A percentile compares a stretch with the other conserved stretches of the same genome.
Conservation (phyloP, 805 yeast species). For the Lipomyces lipofer region DNA sequence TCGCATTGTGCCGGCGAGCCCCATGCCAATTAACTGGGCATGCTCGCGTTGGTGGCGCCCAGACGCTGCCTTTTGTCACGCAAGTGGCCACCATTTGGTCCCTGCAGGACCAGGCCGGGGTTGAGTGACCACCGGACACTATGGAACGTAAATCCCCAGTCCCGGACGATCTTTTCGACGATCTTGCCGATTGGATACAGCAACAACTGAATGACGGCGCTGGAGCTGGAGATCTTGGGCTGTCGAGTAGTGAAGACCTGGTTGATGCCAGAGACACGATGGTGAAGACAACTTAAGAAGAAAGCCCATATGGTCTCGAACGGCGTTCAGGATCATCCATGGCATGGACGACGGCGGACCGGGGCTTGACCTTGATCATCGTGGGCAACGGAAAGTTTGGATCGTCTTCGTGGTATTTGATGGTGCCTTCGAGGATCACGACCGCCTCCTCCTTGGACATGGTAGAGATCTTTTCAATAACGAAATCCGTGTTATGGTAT, state of each 20-base stretch:
- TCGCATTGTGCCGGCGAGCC: slow-evolving; percentile 65
- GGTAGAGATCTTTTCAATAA: slow-evolving; percentile 8
- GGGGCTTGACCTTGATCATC: slow-evolving; percentile 3
- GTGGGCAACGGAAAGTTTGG: slow-evolving; percentile 45
- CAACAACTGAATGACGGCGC: slow-evolving; percentile 64
- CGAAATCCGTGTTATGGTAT: no score
- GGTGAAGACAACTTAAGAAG: slow-evolving; percentile 52
- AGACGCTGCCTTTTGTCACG: slow-evolving; percentile 29
- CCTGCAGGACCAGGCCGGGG: slow-evolving; percentile 61
- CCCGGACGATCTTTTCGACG: slow-evolving; percentile 27
- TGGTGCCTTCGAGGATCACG: slow-evolving; percentile 44
- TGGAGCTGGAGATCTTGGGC: slow-evolving; percentile 57
- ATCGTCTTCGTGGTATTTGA: slow-evolving; percentile 50
- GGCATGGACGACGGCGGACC: slow-evolving; percentile 50
- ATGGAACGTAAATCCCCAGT: slow-evolving; percentile 28
- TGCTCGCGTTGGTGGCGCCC: slow-evolving; percentile 18
- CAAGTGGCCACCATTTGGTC: slow-evolving; percentile 63
- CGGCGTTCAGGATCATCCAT: slow-evolving; percentile 50
- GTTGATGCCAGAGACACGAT: slow-evolving; percentile 61
- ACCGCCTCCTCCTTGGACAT: slow-evolving; percentile 43
- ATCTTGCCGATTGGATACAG: slow-evolving; percentile 58
- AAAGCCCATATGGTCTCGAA: slow-evolving; percentile 57
- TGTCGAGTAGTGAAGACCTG: slow-evolving; percentile 58
- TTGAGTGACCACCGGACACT: slow-evolving; percentile 48
- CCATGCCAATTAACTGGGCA: slow-evolving; percentile 63